A percentile compares a stretch with the other conserved stretches of the same genome.
Conservation (phyloP, 1,139 yeast species). For the Geotrichum aggregatum region DNA sequence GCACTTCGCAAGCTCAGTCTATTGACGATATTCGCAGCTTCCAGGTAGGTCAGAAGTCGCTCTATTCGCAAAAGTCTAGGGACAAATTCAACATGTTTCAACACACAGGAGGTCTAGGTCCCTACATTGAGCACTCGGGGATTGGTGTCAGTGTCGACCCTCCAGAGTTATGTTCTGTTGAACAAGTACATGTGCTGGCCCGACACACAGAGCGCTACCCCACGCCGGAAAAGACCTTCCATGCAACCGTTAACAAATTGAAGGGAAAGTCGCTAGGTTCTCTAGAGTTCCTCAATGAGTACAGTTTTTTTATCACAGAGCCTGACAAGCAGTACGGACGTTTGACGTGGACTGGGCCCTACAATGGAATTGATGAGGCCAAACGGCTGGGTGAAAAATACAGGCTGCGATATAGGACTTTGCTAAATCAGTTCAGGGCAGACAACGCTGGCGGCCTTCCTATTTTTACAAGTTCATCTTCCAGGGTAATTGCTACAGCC, state of each 20-base stretch:
- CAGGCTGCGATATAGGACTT: conserved; percentile 15
- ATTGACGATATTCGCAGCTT: neutral
- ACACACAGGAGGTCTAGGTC: conserved; percentile 23
- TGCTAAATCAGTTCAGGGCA: conserved; percentile 4
- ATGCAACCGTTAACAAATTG: conserved; percentile 18
- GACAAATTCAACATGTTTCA: conserved; percentile 18
- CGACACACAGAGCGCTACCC: conserved; percentile 28
- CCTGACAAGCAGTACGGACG: conserved; percentile 21
- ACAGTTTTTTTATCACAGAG: conserved; percentile 20
- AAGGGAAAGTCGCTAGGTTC: conserved; percentile 21
- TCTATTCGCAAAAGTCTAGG: conserved; percentile 6
- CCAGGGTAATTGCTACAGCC: conserved; percentile 24
- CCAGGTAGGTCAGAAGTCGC: neutral
- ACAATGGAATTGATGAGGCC: conserved; percentile 22
- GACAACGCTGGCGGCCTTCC: conserved; percentile 10
- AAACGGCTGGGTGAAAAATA: conserved; percentile 18
- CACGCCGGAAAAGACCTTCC: conserved; percentile 16
- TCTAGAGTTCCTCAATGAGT: conserved; percentile 22
- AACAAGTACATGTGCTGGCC: conserved; percentile 25
- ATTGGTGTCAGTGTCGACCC: conserved; percentile 38
- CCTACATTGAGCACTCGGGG: conserved; percentile 44
- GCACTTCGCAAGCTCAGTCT: too few relatives aligned
- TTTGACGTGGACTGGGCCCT: conserved; percentile 24
- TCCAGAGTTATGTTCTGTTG: conserved; percentile 19
- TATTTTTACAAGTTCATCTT: conserved; percentile 22